Evolutionary conservation across 2,329 filamentous ascomycete species (phyloP), one percentile per base, ranked within the genome.

Genomic region (Colletotrichum sublineola): DNA sequence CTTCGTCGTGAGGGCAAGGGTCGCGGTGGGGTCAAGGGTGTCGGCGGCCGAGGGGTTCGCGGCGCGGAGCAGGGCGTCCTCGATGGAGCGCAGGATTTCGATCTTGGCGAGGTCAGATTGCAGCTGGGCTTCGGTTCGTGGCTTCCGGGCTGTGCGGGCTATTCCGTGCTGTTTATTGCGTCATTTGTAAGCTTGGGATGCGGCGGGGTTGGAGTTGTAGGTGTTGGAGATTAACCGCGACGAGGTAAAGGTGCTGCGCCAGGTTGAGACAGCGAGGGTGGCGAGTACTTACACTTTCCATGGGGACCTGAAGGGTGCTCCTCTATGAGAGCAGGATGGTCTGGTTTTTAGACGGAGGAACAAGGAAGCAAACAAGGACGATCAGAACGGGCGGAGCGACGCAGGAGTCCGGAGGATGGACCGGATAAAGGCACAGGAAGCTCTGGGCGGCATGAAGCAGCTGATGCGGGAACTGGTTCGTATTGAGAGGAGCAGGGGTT

Each of bases 81-180:
- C 93, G 55, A 97, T 85, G 14, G 88, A 83, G 75, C 90, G 91
- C 82, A 97, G 97, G 75, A 91, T 89, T 69, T 87, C 84, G 78
- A 98, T 97, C 81, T 93, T 93, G 76, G 90, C 89, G 68, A 90
- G 86, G 81, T 97, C 94, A 80, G 91, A 89, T 75, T 90, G 86
- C 70, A 89, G 89, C 79, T 93, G 90, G 79, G 94, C 90, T 77
- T 93, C 91, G 76, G 92, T 93, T 76, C 88, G 87, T 77, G 83
- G 84, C 56, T 79, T 76, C 77, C 87, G 85, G 74, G 88, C 86
- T 73, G 89, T 87, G 79, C 95, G 93, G 78, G 93, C 89, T 81
- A 97, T 88, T 80, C 94, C 94, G 88, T 98, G 95, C 94, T 97
- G 2, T 36, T 33, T 97, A 1, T 24, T 11, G 83, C 44, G 20